A percentile compares a stretch with the other conserved stretches of the same genome.
These are phyloP conservation scores for Chondrus crispus DNA, from an alignment of 23 red algal species.

Conservation along the genomic window DNA sequence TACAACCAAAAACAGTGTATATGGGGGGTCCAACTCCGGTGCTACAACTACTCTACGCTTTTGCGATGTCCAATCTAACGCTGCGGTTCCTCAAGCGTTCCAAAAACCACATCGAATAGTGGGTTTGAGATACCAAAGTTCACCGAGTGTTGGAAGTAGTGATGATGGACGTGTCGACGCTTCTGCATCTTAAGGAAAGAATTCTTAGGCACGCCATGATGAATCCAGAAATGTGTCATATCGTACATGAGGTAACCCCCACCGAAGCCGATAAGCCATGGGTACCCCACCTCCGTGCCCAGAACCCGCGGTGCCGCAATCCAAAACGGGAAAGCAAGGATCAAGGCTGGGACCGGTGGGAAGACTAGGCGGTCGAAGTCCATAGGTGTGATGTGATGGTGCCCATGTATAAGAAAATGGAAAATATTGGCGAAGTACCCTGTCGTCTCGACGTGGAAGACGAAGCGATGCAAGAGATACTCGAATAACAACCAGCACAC, in stretches of 20 bases:
- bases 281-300: constrained; percentile 59
- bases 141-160: constrained; percentile 76
- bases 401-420: constrained; percentile 98
- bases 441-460: constrained; percentile 75
- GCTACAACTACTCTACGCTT: too few species aligned
- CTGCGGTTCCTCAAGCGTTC: constrained; percentile 65
- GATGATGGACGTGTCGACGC: constrained; percentile 86
- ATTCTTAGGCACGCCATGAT: constrained; percentile 63
- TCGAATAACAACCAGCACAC: constrained; percentile 92
- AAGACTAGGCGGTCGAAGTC: constrained; percentile 94
- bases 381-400: constrained; percentile 98
- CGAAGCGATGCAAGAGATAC: constrained; percentile 86
- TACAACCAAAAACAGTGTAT: too few species aligned
- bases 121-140: constrained; percentile 95
- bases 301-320: constrained; percentile 29
- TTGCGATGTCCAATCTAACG: too few species aligned
- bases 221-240: constrained; percentile 99
- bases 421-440: constrained; percentile 90
- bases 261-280: constrained; percentile 82
- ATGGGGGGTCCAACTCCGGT: too few species aligned
- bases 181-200: constrained; percentile 85
- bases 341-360: constrained; percentile 83
- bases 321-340: constrained; percentile 88
- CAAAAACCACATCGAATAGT: constrained; percentile 81
- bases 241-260: constrained; percentile 92